phyloP scores from a whole-genome alignment of 257 asterid species.

The Nicotiana benthamiana region DNA sequence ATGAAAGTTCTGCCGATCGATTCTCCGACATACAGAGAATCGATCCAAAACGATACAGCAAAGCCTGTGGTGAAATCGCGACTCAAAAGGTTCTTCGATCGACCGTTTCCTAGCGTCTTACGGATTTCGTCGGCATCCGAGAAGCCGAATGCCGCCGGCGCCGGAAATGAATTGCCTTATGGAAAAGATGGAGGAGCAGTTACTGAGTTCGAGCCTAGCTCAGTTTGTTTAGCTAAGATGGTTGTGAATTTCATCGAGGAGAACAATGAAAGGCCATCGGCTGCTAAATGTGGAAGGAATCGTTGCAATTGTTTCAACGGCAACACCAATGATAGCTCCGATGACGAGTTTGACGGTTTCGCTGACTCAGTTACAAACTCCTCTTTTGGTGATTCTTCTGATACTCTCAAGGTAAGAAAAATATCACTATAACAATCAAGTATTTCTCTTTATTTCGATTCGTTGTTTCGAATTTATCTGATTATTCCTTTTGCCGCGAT shows the following conservation, averaged over 20 bases:
- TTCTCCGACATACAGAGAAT: slow-evolving; percentile 19
- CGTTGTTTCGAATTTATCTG: background rate
- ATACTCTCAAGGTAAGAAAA: slow-evolving; percentile 59
- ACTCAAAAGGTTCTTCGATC: slow-evolving; percentile 78
- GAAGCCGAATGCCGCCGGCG: slow-evolving; percentile 34
- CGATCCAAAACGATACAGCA: slow-evolving; percentile 37
- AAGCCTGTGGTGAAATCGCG: slow-evolving; percentile 61
- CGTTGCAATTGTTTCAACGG: slow-evolving; percentile 91
- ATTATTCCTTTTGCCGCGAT: background rate
- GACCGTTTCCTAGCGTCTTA: slow-evolving; percentile 65
- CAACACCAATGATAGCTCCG: slow-evolving; percentile 80
- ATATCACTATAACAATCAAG: background rate
- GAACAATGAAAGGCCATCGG: slow-evolving; percentile 41
- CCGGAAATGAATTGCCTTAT: background rate
- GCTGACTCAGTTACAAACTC: slow-evolving; percentile 40
- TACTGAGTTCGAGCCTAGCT: slow-evolving; percentile 76
- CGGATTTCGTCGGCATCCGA: slow-evolving; percentile 47
- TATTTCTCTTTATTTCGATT: background rate
- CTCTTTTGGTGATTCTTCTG: slow-evolving; percentile 55
- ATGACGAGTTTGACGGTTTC: slow-evolving; percentile 67
- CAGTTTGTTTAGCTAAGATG: slow-evolving; percentile 82
- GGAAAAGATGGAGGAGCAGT: slow-evolving; percentile 31
- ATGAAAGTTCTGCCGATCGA: slow-evolving; percentile 90
- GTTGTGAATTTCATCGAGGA: slow-evolving; percentile 82
- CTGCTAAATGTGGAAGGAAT: slow-evolving; percentile 54